Percentiles rank a stretch among this genome's conserved stretches.
Evolutionary conservation across 177 flowering plant species (phyloP).

Genomic region (Vitis hybrid): DNA sequence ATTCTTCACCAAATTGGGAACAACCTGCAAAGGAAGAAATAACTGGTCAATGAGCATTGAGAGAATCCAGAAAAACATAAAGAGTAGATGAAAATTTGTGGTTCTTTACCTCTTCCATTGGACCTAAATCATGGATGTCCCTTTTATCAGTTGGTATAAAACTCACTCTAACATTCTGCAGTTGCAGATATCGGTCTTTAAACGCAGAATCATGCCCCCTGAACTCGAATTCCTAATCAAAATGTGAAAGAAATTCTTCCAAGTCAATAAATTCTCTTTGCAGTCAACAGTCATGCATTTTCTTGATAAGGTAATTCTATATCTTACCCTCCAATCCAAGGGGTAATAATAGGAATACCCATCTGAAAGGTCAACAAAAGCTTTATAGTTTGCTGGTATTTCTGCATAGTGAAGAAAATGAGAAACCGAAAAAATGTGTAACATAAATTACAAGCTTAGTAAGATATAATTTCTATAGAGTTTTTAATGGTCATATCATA

Average conservation of each 20-base stretch:
- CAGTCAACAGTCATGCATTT: neutral
- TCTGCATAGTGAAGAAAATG: conserved; percentile 37
- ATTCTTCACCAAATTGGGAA: conserved; percentile 49
- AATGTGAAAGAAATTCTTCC: neutral
- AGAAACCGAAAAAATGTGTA: neutral
- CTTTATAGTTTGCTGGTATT: conserved; percentile 50
- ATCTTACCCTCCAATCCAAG: conserved; percentile 81
- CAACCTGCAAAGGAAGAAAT: conserved; percentile 40
- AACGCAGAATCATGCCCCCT: conserved; percentile 90
- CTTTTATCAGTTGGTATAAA: conserved; percentile 74
- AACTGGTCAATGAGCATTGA: neutral
- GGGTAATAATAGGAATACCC: conserved; percentile 85
- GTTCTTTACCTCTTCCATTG: conserved; percentile 68
- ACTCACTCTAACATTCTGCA: conserved; percentile 84
- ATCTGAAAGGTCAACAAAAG: conserved; percentile 66
- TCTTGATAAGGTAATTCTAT: neutral
- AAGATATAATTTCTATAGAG: neutral
- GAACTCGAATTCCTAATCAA: conserved; percentile 71
- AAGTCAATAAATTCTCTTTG: neutral
- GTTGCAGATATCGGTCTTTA: conserved; percentile 65
- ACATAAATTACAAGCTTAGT: neutral
- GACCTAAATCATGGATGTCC: conserved; percentile 82
- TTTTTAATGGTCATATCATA: neutral
- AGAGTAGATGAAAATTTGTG: neutral
- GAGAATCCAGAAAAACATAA: neutral